These are phyloP conservation scores for Colletotrichum sansevieriae DNA, from an alignment of 2,329 filamentous ascomycete genomes.

Conservation along the genomic window DNA sequence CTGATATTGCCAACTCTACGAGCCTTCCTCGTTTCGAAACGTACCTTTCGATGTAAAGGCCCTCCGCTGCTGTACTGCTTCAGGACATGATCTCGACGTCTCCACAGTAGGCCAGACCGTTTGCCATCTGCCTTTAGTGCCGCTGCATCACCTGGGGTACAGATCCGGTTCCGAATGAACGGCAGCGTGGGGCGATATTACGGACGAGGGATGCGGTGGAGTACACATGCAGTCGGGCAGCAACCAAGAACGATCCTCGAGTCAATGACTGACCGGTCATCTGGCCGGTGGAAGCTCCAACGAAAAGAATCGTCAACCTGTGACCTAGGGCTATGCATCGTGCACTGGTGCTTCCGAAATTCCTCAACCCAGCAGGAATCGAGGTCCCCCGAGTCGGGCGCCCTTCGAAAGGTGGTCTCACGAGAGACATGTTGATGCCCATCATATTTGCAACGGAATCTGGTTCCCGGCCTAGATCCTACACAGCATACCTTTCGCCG, in stretches of 20 bases:
- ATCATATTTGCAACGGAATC: not conserved
- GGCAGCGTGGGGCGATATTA: conserved; percentile 30
- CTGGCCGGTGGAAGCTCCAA: not conserved
- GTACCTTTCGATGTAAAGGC: too few relatives aligned
- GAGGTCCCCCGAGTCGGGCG: not conserved
- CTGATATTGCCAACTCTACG: too few relatives aligned
- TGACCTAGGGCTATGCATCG: not conserved
- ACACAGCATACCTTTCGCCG: conserved; percentile 3
- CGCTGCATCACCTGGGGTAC: conserved; percentile 11
- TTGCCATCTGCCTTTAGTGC: not conserved
- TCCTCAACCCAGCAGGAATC: too few relatives aligned
- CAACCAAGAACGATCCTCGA: not conserved
- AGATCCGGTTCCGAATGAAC: conserved; percentile 21
- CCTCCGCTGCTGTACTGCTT: too few relatives aligned
- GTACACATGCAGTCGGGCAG: not conserved
- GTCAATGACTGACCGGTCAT: conserved; percentile 4
- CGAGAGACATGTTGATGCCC: not conserved
- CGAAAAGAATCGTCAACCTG: not conserved
- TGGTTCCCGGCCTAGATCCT: not conserved
- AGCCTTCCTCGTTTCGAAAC: too few relatives aligned
- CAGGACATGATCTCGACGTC: too few relatives aligned
- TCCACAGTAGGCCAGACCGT: too few relatives aligned
- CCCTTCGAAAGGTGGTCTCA: not conserved
- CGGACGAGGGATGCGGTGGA: not conserved
- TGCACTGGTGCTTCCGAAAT: not conserved